Base-by-base conservation (phyloP, 371 early-diverging fungal species). In the Conidiobolus incongruus region DNA sequence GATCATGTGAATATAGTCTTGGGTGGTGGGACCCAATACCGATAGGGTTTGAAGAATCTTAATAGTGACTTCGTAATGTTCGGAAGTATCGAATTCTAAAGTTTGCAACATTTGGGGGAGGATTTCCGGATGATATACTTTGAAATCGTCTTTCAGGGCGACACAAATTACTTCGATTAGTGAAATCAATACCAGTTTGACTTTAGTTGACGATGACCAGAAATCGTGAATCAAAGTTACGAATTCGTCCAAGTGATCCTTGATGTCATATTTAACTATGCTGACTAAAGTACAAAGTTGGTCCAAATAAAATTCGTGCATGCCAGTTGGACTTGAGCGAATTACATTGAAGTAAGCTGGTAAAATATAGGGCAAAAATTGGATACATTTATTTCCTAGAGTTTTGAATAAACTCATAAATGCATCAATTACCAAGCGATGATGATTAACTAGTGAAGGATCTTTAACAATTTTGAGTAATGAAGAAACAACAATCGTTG, bases 331-430 rank as follows among this genome's bases (percentile, higher is more conserved):
- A 40, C 81, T 79, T 0, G 72, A 62, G 17, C 79, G 65, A 78
- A 87, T 85, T 54, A 85, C 67, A 1, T 58, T 59, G 15, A 78
- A 50, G 29, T 71, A 78, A 1, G 69, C 68, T 6, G 77, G 75
- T 38, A 75, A 70, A 32, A 78, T 70, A 34, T 72, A 68, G 0
- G 91, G 83, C 31, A 92, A 66, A 38, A 89, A 77, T 2, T 79
- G 80, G 12, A 81, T 70, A 41, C 82, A 75, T 30, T 70, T 76
- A 3, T 87, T 65, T 1, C 89, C 85, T 15, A 90, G 62, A 0
- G 90, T 81, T 40, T 83, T 79, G 62, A 93, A 93, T 33, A 94
- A 86, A 40, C 76, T 75, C 72, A 91, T 78, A 47, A 93, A 75
- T 16, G 94, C 95, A 48, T 87, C 81, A 32, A 87, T 77, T 1